These are phyloP conservation scores for Globisporangium lucens DNA, from an alignment of 352 stramenopile species.

Conservation along the genomic window DNA sequence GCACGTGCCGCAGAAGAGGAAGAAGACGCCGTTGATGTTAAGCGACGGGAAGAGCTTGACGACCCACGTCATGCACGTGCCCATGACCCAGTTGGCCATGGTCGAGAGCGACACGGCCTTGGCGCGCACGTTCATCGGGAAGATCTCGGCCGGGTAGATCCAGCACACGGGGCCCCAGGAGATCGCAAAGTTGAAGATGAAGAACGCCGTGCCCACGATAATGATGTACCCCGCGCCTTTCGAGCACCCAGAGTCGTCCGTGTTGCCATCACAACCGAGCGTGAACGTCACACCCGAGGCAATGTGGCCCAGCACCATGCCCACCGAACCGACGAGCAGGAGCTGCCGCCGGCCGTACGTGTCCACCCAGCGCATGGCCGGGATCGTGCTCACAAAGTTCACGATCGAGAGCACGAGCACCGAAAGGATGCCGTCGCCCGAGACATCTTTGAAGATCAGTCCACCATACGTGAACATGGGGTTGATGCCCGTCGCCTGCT, in stretches of 20 bases:
- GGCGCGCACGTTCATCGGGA: constrained; percentile 41
- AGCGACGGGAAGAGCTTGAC: constrained; percentile 27
- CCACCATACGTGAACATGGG: constrained; percentile 34
- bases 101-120: constrained; percentile 46
- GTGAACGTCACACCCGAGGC: constrained; percentile 13
- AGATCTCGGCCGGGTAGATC: constrained; percentile 55
- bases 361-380: constrained; percentile 48
- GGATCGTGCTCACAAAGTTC: constrained; percentile 44
- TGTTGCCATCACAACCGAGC: constrained; percentile 35
- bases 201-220: constrained; percentile 32
- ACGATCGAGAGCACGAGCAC: constrained; percentile 27
- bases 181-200: constrained; percentile 55
- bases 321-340: constrained; percentile 37
- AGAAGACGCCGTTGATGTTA: constrained; percentile 59
- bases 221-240: constrained; percentile 40
- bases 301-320: constrained; percentile 48
- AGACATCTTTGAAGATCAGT: constrained; percentile 43
- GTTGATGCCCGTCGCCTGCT: constrained; percentile 46
- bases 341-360: constrained; percentile 34
- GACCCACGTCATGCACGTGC: constrained; percentile 31
- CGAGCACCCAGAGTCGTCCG: constrained; percentile 28
- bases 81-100: constrained; percentile 43
- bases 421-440: constrained; percentile 23
- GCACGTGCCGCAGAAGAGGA: constrained; percentile 43
- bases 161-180: constrained; percentile 47